Conservation (phyloP, 2,329 filamentous ascomycete species). For the Talaromyces amestolkiae region DNA sequence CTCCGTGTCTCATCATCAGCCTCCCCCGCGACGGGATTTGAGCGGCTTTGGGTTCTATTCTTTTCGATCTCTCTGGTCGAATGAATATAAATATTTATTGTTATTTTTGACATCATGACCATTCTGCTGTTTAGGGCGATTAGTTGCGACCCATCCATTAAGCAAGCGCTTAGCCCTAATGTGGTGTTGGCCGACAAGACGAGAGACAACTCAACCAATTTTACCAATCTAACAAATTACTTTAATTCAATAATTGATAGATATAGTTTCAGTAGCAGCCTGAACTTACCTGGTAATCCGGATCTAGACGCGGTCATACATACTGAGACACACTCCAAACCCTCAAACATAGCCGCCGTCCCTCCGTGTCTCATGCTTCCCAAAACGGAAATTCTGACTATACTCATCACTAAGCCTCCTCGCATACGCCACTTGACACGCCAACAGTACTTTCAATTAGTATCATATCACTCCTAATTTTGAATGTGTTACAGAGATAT, state of each 20-base stretch:
- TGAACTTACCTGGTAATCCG: not conserved
- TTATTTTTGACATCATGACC: not conserved
- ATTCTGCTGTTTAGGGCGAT: not conserved
- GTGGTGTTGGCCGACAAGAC: not conserved
- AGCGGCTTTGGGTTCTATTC: not conserved
- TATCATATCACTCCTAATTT: not conserved
- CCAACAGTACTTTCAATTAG: not conserved
- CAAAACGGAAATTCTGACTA: not conserved
- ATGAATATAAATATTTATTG: not conserved
- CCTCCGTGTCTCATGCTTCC: conserved; percentile 12
- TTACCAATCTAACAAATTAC: not conserved
- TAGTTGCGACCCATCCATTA: not conserved
- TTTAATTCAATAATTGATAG: not conserved
- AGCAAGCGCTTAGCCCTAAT: not conserved
- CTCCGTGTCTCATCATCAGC: conserved; percentile 2
- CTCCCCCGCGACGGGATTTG: not conserved
- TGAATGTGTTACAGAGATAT: not conserved
- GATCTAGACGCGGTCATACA: not conserved
- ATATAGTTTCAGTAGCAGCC: not conserved
- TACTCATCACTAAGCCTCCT: not conserved
- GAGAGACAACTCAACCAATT: not conserved
- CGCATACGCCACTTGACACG: not conserved
- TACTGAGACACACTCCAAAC: conserved; percentile 2
- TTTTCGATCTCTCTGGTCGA: not conserved
- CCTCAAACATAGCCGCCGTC: not conserved